These are phyloP conservation scores for Nemophila menziesii DNA, from an alignment of 257 asterid species.

Conservation along the genomic window DNA sequence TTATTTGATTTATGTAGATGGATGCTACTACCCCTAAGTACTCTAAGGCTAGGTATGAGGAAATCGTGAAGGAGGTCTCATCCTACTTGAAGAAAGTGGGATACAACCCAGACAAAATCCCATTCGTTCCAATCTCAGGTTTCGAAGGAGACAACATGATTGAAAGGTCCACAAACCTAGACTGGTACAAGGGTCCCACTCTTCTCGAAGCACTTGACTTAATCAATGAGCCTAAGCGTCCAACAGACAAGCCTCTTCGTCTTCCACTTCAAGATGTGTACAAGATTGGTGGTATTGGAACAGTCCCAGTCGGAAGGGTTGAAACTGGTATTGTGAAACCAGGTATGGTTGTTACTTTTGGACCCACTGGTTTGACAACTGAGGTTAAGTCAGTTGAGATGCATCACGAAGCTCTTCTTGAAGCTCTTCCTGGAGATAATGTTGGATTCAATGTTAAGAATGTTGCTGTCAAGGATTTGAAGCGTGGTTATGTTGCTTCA, in stretches of 20 bases:
- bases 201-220: slow-evolving; percentile 45
- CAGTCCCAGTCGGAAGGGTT: slow-evolving; percentile 35
- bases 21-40: slow-evolving; percentile 60
- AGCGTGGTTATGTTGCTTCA: slow-evolving; percentile 51
- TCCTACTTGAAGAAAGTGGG: slow-evolving; percentile 59
- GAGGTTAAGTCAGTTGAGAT: slow-evolving; percentile 32
- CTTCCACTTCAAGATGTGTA: slow-evolving; percentile 45
- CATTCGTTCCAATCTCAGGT: slow-evolving; percentile 54
- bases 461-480: slow-evolving; percentile 53
- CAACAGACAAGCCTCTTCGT: slow-evolving; percentile 43
- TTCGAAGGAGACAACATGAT: slow-evolving; percentile 40
- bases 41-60: slow-evolving; percentile 50
- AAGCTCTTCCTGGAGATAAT: slow-evolving; percentile 37
- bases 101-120: slow-evolving; percentile 56
- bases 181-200: slow-evolving; percentile 63
- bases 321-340: slow-evolving; percentile 16
- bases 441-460: slow-evolving; percentile 57
- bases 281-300: slow-evolving; percentile 41
- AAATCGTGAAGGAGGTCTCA: slow-evolving; percentile 53
- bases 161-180: slow-evolving; percentile 36
- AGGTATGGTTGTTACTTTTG: slow-evolving; percentile 14
- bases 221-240: slow-evolving; percentile 31
- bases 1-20: slow-evolving; percentile 23
- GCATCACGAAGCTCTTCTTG: slow-evolving; percentile 36
- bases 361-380: slow-evolving; percentile 12